Conservation (phyloP, 192 early-diverging fungal species). For the Podochytrium sp. region DNA sequence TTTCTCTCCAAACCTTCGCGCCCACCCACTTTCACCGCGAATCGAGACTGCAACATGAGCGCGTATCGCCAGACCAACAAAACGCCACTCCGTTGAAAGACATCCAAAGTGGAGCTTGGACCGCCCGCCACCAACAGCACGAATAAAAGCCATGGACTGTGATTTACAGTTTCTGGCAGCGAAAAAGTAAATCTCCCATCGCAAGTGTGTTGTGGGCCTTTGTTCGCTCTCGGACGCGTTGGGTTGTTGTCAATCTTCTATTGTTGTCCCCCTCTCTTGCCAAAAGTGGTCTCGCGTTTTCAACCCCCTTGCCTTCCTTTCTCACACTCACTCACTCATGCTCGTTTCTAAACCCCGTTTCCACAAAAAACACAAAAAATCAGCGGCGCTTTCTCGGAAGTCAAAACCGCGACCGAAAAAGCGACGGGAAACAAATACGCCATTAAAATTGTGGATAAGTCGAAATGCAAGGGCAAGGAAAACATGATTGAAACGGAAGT, state of each 20-base stretch:
- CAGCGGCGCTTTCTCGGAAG: slow-evolving; percentile 76
- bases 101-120: no score
- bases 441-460: slow-evolving; percentile 85
- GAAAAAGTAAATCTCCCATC: no score
- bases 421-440: slow-evolving; percentile 71
- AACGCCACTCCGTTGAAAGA: no score
- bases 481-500: slow-evolving; percentile 84
- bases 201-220: no score
- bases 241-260: slow-evolving; percentile 7
- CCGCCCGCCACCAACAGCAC: no score
- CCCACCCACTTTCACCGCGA: not conserved
- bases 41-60: not conserved
- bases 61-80: no score
- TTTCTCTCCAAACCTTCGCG: no score
- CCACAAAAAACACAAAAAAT: not conserved
- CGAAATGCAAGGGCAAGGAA: slow-evolving; percentile 71
- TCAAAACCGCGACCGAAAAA: slow-evolving; percentile 68
- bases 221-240: no score
- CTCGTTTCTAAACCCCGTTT: not conserved
- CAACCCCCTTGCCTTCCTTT: no score
- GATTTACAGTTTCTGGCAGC: no score
- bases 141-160: no score
- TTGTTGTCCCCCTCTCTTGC: not conserved
- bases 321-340: not conserved
- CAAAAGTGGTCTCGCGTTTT: not conserved